Percentiles rank a stretch among this genome's conserved stretches.
These are phyloP conservation scores for Lodderomyces beijingensis DNA, from an alignment of 1,139 yeast species.

Conservation along the genomic window DNA sequence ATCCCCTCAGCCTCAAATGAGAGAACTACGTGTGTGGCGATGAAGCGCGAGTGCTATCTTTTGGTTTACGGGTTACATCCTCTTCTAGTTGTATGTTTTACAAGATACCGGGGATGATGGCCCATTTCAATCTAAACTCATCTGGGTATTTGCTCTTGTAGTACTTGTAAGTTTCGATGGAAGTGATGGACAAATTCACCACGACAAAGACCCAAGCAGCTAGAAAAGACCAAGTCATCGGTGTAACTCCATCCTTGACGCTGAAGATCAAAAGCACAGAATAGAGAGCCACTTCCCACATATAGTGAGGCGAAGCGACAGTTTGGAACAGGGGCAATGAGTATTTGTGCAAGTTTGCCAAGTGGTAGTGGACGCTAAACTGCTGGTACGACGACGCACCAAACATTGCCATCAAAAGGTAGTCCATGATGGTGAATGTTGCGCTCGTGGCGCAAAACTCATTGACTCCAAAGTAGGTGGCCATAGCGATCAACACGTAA, in stretches of 20 bases:
- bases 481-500: slow-evolving; percentile 39
- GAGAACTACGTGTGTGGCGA: no score
- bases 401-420: slow-evolving; percentile 26
- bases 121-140: slow-evolving; percentile 17
- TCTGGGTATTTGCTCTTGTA: slow-evolving; percentile 35
- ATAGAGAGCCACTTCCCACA: slow-evolving; percentile 70
- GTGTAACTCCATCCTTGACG: slow-evolving; percentile 11
- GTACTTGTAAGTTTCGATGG: slow-evolving; percentile 53
- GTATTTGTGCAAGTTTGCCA: slow-evolving; percentile 64
- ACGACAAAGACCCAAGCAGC: slow-evolving; percentile 52
- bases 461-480: slow-evolving; percentile 16
- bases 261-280: slow-evolving; percentile 25
- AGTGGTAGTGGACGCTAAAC: slow-evolving; percentile 50
- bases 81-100: slow-evolving; percentile 1
- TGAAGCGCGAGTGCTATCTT: no score
- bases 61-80: not conserved
- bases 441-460: slow-evolving; percentile 9
- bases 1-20: no score
- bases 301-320: slow-evolving; percentile 75
- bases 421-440: slow-evolving; percentile 14
- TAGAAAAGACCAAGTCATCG: slow-evolving; percentile 16
- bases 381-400: slow-evolving; percentile 52
- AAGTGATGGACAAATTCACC: slow-evolving; percentile 57
- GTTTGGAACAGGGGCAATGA: slow-evolving; percentile 48
- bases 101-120: slow-evolving; percentile 20